Evolutionary conservation across 75 land plant species (phyloP), one percentile per base, ranked within the genome.

Genomic region (Pinus taeda): DNA sequence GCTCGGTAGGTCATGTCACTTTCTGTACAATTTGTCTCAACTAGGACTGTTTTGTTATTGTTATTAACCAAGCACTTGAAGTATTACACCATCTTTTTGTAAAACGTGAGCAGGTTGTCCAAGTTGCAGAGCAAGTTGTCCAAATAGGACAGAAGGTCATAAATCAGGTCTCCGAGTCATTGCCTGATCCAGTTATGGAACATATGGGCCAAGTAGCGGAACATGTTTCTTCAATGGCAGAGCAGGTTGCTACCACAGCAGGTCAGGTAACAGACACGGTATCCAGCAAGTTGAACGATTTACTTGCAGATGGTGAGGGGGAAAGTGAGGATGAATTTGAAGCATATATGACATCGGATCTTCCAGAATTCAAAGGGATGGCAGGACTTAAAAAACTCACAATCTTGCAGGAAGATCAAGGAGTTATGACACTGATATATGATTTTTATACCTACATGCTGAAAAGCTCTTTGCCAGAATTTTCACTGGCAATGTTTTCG

Each of bases 401-500:
- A n/a, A 62, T 81, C 36, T 71, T 81, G 69, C 87, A 85, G 63
- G 84, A 85, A 42, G 83, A 85, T 57, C 75, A 78, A 39, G 87
- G 87, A 49, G 45, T 85, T 53, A 63, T 81, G n/a, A 12, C 66
- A 45, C 57, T 56, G 21, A 53, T 81, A 22, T 77, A 82, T 60
- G 87, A 81, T 62, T 85, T 85, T 24, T 85, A 81, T 36, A 57
- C 76, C 13, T 78, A 60, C 65, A 85, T 85, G 83, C 72, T 85
- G 39, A 85, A 85, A 74, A 74, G 62, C 57, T 80, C 87, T 15
- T 69, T 81, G 49, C 76, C 80, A 15, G 77, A 81, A 37, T 81
- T 85, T 75, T 73, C 71, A 13, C 9, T 74, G 56, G 87, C 69
- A 29, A 85, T 85, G 87, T 69, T 81, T 78, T 75, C 83, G 57